Conservation (phyloP, 2,329 filamentous ascomycete genomes). For the Septoria petroselini region DNA sequence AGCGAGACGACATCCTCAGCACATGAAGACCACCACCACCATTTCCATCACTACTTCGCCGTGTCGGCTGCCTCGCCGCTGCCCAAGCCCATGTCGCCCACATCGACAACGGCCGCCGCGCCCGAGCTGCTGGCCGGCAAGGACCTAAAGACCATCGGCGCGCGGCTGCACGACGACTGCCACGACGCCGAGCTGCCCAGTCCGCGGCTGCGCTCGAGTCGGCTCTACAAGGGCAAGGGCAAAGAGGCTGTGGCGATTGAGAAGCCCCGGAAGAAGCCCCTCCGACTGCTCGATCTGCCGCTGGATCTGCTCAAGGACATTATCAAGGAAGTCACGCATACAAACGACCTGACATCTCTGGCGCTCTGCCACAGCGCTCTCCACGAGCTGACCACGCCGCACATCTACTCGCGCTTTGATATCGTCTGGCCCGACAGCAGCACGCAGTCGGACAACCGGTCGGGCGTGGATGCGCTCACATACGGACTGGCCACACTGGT, state of each 20-base stretch:
- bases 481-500: slow-evolving; percentile 78
- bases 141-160: slow-evolving; percentile 32
- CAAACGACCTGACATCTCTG: slow-evolving; percentile 75
- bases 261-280: slow-evolving; percentile 51
- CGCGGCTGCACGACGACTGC: slow-evolving; percentile 35
- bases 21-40: slow-evolving; percentile 25
- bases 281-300: slow-evolving; percentile 70
- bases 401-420: slow-evolving; percentile 81
- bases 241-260: slow-evolving; percentile 39
- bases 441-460: slow-evolving; percentile 61
- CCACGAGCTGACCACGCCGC: slow-evolving; percentile 69
- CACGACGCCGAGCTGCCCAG: slow-evolving; percentile 31
- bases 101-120: slow-evolving; percentile 15
- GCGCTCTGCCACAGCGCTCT: slow-evolving; percentile 75
- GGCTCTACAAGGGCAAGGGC: slow-evolving; percentile 50
- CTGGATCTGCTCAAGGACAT: slow-evolving; percentile 76
- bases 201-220: slow-evolving; percentile 39
- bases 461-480: slow-evolving; percentile 76
- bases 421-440: slow-evolving; percentile 81
- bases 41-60: slow-evolving; percentile 27
- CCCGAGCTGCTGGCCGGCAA: slow-evolving; percentile 25
- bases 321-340: slow-evolving; percentile 75
- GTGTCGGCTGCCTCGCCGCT: slow-evolving; percentile 29
- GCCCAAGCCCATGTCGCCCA: slow-evolving; percentile 27
- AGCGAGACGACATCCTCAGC: slow-evolving; percentile 19